Evolutionary conservation across 495 filamentous ascomycete genomes (phyloP), one percentile per base, ranked within the genome.

Genomic region (Neurospora hispaniola): DNA sequence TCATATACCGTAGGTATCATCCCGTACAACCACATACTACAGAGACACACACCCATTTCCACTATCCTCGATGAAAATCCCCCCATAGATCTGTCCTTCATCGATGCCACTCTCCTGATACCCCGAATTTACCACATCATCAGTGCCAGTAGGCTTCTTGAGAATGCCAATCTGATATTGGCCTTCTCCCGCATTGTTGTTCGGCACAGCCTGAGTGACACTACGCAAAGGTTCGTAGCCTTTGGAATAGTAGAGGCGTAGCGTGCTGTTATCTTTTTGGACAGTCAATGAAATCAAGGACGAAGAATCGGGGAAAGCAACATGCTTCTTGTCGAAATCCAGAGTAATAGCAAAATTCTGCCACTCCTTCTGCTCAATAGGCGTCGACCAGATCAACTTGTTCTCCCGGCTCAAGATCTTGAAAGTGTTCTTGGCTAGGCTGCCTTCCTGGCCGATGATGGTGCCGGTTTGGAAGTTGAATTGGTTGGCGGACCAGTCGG

Each of bases 371-470:
- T 76, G 75, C 23, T 80, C 79, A 46, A 81, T 81, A 8, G 79
- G 75, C 3, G 82, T 85, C 69, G 81, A 81, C 83, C 84, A 87
- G 54, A 87, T 76, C 77, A 84, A 78, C 72, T 79, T 78, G 79
- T 86, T 86, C 72, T 82, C 75, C 12, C 84, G 81, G 78, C 85
- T 79, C 14, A 87, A 75, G 16, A 87, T 75, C 78, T 87, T 85
- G 78, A 93, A 97, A 0, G 92, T 94, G 75, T 96, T 94, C 82
- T 93, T 93, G 16, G 91, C 89, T 85, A 97, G 86, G 5, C 5
- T 14, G 76, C 89, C 89, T 20, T 89, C 89, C 87, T 93, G 90
- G 70, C 83, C 82, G 68, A 86, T 78, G 74, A 87, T 82, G 14
- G 83, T 81, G 71, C 87, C 87, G 3, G 80, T 77, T 77, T 88